phyloP scores from a whole-genome alignment of 371 early-diverging fungal species.

The Modicella reniformis region DNA sequence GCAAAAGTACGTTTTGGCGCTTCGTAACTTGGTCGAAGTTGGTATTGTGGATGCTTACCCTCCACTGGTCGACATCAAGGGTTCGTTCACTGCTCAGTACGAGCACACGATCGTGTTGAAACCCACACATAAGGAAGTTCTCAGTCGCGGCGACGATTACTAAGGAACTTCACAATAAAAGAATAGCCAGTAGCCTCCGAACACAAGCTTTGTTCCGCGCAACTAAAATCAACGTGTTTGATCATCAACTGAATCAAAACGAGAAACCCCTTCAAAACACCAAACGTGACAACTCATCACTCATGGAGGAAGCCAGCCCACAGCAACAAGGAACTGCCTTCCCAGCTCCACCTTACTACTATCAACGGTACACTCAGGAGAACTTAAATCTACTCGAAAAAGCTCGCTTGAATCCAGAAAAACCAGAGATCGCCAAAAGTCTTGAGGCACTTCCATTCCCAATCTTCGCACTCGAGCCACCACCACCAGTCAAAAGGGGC shows the following conservation, averaged over 20 bases:
- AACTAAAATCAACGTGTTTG: not conserved
- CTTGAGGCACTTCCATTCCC: slow-evolving; percentile 61
- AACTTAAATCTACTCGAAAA: slow-evolving; percentile 62
- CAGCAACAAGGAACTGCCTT: slow-evolving; percentile 65
- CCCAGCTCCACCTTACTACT: slow-evolving; percentile 78
- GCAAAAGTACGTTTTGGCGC: slow-evolving; percentile 83
- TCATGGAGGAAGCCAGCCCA: slow-evolving; percentile 44
- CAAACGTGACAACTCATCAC: not conserved
- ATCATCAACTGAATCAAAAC: not conserved
- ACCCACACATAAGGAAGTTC: slow-evolving; percentile 90
- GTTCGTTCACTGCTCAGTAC: slow-evolving; percentile 96
- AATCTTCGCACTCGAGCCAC: slow-evolving; percentile 66
- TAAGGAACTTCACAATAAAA: slow-evolving; percentile 26
- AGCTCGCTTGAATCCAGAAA: slow-evolving; percentile 19
- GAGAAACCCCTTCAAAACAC: not conserved
- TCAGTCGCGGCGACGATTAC: slow-evolving; percentile 72
- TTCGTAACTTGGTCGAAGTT: slow-evolving; percentile 88
- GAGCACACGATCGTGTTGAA: slow-evolving; percentile 96
- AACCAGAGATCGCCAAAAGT: slow-evolving; percentile 39
- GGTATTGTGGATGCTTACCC: slow-evolving; percentile 94
- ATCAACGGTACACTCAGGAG: slow-evolving; percentile 69
- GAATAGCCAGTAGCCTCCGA: not conserved
- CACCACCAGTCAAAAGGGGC: slow-evolving; percentile 68
- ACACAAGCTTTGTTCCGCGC: too few relatives aligned
- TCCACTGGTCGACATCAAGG: slow-evolving; percentile 92